These are phyloP conservation scores for Colletotrichum coccodes DNA, from an alignment of 2,329 filamentous ascomycete species.

Conservation along the genomic window DNA sequence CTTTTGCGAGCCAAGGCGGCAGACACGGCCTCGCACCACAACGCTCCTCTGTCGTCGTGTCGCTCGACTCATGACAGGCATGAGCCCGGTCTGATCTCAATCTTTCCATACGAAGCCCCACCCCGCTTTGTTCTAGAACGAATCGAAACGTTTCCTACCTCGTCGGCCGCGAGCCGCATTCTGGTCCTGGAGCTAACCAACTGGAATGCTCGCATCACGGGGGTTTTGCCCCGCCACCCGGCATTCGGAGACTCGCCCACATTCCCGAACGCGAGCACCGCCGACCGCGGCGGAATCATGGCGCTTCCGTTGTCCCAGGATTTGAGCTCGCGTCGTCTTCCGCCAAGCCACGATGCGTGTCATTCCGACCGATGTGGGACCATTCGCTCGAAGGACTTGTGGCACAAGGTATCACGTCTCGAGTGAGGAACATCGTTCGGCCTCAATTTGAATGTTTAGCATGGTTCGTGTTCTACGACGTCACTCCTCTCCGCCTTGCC, in stretches of 20 bases:
- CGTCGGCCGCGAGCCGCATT: not conserved
- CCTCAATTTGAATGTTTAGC: not conserved
- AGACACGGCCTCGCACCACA: conserved; percentile 1
- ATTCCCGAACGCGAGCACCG: conserved; percentile 7
- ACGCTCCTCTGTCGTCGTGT: not conserved
- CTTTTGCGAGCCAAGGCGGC: conserved; percentile 5
- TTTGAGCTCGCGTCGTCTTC: not conserved
- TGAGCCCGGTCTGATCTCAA: not conserved
- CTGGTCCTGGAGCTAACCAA: not conserved
- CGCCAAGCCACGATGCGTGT: not conserved
- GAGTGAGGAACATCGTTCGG: not conserved
- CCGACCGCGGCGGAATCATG: not conserved
- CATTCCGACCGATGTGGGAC: not conserved
- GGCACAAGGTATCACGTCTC: not conserved
- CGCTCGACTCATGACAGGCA: conserved; percentile 13
- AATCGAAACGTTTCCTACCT: conserved; percentile 12
- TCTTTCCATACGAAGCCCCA: not conserved
- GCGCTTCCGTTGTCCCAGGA: not conserved
- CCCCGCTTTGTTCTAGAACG: conserved; percentile 15
- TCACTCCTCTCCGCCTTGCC: not conserved
- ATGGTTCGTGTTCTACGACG: not conserved
- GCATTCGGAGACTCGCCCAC: conserved; percentile 17
- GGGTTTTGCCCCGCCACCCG: not conserved
- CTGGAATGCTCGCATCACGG: conserved; percentile 10
- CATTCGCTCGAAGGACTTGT: not conserved